These are phyloP conservation scores for Gymnopilus junonius DNA, from an alignment of 768 basidiomycete genomes.

Conservation along the genomic window DNA sequence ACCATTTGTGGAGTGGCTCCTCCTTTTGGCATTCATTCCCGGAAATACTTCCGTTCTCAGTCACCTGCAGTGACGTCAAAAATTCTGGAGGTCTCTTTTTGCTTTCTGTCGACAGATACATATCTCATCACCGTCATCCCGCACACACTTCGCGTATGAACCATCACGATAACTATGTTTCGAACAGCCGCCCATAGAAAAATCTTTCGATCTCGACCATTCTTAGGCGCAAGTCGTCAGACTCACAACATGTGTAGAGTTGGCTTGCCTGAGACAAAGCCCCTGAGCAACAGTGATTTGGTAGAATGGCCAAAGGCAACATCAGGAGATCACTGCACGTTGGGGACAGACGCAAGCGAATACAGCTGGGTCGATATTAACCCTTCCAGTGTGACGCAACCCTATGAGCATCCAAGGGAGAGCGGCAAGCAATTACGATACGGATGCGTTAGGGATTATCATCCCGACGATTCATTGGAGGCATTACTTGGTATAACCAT, in stretches of 20 bases:
- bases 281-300: not conserved
- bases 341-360: constrained; percentile 16
- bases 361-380: constrained; percentile 18
- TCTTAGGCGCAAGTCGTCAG: not conserved
- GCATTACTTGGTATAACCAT: not conserved
- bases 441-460: constrained; percentile 5
- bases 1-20: not conserved
- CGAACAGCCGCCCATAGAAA: not conserved
- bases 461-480: not conserved
- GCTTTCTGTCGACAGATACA: not conserved
- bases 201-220: not conserved
- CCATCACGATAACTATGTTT: not conserved
- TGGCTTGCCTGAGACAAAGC: not conserved
- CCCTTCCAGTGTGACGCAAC: constrained; percentile 13
- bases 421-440: constrained; percentile 20
- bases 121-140: no score
- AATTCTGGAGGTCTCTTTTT: not conserved
- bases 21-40: no score
- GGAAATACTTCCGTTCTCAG: not conserved
- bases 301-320: constrained; percentile 1
- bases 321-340: constrained; percentile 6
- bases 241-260: constrained; percentile 2
- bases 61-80: constrained; percentile 1
- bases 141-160: not conserved
- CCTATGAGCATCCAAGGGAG: constrained; percentile 13